Percentiles rank a stretch among this genome's conserved stretches.
Evolutionary conservation across 352 stramenopile species (phyloP).

Genomic region (Globisporangium middletonii): DNA sequence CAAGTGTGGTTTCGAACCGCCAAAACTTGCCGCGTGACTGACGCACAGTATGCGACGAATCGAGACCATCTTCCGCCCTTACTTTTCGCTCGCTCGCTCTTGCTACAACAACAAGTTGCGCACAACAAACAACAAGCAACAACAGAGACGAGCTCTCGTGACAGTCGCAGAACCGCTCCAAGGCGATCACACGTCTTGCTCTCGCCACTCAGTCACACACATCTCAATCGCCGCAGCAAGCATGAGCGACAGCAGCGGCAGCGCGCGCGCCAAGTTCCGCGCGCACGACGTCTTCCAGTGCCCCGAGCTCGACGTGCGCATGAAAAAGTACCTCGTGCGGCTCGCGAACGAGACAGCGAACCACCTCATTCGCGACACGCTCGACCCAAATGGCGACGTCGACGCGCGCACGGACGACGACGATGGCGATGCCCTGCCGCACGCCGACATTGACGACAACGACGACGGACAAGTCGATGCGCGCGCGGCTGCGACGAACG

Average conservation of each 20-base stretch:
- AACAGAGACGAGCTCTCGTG: no score
- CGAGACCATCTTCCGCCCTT: no score
- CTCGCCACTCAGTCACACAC: no score
- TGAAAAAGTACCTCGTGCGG: slow-evolving; percentile 72
- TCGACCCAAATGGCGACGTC: slow-evolving; percentile 31
- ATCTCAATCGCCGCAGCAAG: not conserved
- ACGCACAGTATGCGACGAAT: no score
- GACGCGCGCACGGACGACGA: not conserved
- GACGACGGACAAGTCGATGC: slow-evolving; percentile 8
- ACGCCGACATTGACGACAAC: not conserved
- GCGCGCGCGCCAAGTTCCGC: slow-evolving; percentile 11
- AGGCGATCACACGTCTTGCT: no score
- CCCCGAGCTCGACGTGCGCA: slow-evolving; percentile 56
- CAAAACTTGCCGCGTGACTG: no score
- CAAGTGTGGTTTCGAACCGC: not conserved
- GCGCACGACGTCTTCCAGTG: slow-evolving; percentile 49
- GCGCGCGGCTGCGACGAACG: slow-evolving; percentile 7
- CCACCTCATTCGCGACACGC: slow-evolving; percentile 65
- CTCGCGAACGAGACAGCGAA: slow-evolving; percentile 82
- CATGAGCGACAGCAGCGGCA: not conserved
- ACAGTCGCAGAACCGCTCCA: no score
- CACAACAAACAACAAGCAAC: no score
- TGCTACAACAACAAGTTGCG: no score
- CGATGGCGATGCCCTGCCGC: not conserved
- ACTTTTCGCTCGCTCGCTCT: no score